Percentiles rank a stretch among this genome's conserved stretches.
Conservation (phyloP, 306 rosid genomes). For the Gleditsia sinensis region DNA sequence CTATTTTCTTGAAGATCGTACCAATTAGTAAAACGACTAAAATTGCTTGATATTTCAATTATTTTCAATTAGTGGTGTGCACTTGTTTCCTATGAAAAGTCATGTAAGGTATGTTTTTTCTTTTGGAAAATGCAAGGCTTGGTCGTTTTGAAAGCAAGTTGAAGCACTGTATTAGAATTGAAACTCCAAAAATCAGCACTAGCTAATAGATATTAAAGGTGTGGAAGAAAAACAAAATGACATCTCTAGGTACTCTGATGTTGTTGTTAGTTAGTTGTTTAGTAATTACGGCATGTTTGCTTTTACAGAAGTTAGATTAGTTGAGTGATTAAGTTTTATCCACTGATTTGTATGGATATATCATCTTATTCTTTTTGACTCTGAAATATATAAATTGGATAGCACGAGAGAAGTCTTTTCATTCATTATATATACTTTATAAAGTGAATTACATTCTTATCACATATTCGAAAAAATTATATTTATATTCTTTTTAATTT, state of each 20-base stretch:
- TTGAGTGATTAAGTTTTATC: constrained; percentile 9
- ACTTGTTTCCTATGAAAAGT: not conserved
- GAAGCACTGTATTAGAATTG: not conserved
- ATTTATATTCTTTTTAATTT: no score
- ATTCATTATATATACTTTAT: not conserved
- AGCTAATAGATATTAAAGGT: not conserved
- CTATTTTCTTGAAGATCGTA: constrained; percentile 1
- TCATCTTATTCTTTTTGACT: not conserved
- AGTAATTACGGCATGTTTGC: constrained; percentile 1
- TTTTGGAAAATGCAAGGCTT: constrained; percentile 31
- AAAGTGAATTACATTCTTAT: no score
- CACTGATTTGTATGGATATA: not conserved
- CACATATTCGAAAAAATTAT: no score
- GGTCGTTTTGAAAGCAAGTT: constrained; percentile 21
- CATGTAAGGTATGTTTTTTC: constrained; percentile 11
- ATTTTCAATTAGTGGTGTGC: not conserved
- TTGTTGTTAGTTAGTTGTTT: no score
- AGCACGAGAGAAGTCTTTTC: not conserved
- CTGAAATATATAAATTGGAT: not conserved
- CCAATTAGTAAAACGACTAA: not conserved
- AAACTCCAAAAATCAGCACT: constrained; percentile 10
- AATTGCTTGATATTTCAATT: constrained; percentile 3
- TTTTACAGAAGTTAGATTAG: constrained; percentile 20
- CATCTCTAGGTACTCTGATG: not conserved
- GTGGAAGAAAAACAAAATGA: not conserved